Evolutionary conservation across 257 asterid genomes (phyloP), one percentile per base, ranked within the genome.

Genomic region (Solanum tarijense): DNA sequence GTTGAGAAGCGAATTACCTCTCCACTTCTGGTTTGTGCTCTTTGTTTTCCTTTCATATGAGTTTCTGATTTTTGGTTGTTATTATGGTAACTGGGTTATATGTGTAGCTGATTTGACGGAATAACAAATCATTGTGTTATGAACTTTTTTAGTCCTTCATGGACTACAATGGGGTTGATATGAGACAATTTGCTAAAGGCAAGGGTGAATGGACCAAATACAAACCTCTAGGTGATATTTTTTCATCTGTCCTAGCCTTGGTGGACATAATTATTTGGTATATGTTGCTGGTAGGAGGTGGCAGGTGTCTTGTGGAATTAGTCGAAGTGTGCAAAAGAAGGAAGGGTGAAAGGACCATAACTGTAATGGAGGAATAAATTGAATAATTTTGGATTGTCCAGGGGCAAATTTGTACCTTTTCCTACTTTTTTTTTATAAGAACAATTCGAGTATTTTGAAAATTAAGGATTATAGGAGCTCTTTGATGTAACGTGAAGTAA

Each of bases 1-100:
- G 99, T 95, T 48, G 98, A 95, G 92, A 95, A 96, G 95, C 95
- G 98, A 34, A 95, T 95, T 86, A 96, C 99, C 8, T 96, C 99
- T 5, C 97, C 98, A 1, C 95, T 95, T 41, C 91, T 95, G 97
- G 99, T 96, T 87, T 89, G 93, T 79, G 58, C 84, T 43, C 25
- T 43, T 43, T 14, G 38, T 79, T 73, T 25, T 90, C 9, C 38
- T 43, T 46, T 34, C 20, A 65, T 86, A 83, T 27, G 31, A 14
- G 68, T 23, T 23, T 32, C 31, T 68, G 21, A 9, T 87, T 31
- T 81, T 8, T 58, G 36, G 20, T 75, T 4, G 11, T 18, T 12
- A 3, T 58, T 21, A 14, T 21, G 84, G 14, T 16, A 41, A 27
- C 14, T 43, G 84, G 13, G 69, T 46, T 81, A 25, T 79, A 27